A percentile compares a stretch with the other conserved stretches of the same genome.
Evolutionary conservation across 306 rosid genomes (phyloP).

Genomic region (Cucurbita moschata): DNA sequence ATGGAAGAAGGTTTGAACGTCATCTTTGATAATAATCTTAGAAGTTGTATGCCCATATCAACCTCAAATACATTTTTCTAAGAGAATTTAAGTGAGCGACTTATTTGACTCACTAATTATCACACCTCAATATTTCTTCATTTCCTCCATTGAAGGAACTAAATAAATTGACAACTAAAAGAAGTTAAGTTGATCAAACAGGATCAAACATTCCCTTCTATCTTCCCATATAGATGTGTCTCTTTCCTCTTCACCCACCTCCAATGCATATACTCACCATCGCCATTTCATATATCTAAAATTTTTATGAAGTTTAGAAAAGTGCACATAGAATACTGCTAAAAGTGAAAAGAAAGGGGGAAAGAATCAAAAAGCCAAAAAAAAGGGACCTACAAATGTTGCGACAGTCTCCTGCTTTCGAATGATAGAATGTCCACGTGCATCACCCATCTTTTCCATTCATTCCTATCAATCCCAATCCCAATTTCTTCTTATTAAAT

Average conservation of each 20-base stretch:
- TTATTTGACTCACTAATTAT: neutral
- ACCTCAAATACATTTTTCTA: neutral
- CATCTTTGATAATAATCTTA: neutral
- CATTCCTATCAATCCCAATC: constrained; percentile 75
- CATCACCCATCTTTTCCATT: constrained; percentile 87
- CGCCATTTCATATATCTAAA: constrained; percentile 11
- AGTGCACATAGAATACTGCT: neutral
- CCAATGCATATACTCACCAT: neutral
- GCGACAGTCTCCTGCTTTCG: constrained; percentile 48
- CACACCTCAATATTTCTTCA: neutral
- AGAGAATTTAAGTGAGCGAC: neutral
- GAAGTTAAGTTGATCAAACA: neutral
- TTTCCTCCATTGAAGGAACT: neutral
- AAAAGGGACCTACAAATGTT: constrained; percentile 44
- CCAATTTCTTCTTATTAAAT: constrained; percentile 47
- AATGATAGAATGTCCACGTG: constrained; percentile 35
- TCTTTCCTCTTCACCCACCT: neutral
- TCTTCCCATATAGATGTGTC: neutral
- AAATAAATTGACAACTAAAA: neutral
- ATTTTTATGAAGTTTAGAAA: neutral
- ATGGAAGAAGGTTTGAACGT: neutral
- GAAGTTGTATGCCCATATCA: neutral
- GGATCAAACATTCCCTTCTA: neutral
- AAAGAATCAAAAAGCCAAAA: neutral
- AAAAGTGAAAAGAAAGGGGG: neutral